A percentile compares a stretch with the other conserved stretches of the same genome.
Conservation (phyloP, 2,329 filamentous ascomycete species). For the Xylaria digitata region DNA sequence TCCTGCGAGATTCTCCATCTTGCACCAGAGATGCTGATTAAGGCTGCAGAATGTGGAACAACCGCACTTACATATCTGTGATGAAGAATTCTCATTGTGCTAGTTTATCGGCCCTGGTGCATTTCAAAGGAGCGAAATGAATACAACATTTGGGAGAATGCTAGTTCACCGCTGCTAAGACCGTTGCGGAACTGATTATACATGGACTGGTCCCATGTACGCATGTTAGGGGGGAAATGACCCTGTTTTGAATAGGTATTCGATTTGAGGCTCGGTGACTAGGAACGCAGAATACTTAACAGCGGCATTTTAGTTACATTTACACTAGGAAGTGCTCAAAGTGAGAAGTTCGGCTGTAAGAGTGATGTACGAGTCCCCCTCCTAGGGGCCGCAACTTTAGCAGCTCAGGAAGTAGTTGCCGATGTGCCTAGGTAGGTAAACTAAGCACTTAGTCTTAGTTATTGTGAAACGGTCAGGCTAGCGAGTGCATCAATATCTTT, state of each 20-base stretch:
- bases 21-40: neutral
- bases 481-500: constrained; percentile 21
- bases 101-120: neutral
- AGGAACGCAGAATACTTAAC: neutral
- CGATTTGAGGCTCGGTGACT: neutral
- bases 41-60: neutral
- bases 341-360: neutral
- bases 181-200: neutral
- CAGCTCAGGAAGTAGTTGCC: constrained; percentile 9
- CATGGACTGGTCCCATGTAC: neutral
- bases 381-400: constrained; percentile 1
- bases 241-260: neutral
- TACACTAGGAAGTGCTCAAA: too few relatives aligned
- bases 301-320: too few relatives aligned
- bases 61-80: constrained; percentile 19
- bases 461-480: constrained; percentile 20
- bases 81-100: constrained; percentile 1
- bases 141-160: neutral
- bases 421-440: constrained; percentile 9
- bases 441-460: neutral
- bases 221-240: neutral
- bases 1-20: constrained; percentile 19
- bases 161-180: neutral
- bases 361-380: neutral
- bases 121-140: neutral